A percentile compares a stretch with the other conserved stretches of the same genome.
Conservation (phyloP, 768 basidiomycete genomes). For the Lactarius sanguifluus region DNA sequence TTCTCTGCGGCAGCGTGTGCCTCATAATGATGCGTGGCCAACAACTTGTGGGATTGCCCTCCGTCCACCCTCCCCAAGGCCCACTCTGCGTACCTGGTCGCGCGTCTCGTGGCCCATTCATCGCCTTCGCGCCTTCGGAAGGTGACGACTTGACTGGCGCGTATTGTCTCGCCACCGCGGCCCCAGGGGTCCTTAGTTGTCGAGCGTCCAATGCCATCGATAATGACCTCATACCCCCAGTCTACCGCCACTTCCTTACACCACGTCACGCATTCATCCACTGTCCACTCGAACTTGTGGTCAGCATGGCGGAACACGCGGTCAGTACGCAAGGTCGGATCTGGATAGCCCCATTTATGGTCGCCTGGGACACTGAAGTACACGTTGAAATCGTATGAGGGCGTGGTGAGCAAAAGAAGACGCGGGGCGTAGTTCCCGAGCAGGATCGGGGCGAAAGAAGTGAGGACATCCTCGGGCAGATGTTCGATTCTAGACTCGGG, state of each 20-base stretch:
- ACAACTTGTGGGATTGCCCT: slow-evolving; percentile 44
- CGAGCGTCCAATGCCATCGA: slow-evolving; percentile 59
- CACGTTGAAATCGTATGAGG: slow-evolving; percentile 80
- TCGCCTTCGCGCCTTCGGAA: slow-evolving; percentile 52
- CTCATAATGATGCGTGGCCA: slow-evolving; percentile 49
- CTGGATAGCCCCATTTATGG: slow-evolving; percentile 50
- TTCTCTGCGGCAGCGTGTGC: slow-evolving; percentile 50
- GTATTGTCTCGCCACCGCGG: slow-evolving; percentile 61
- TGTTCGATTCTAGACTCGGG: slow-evolving; percentile 70
- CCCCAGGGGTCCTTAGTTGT: slow-evolving; percentile 67
- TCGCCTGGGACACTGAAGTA: slow-evolving; percentile 62
- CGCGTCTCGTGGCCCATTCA: slow-evolving; percentile 34
- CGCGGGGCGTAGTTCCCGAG: slow-evolving; percentile 78
- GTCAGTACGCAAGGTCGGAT: slow-evolving; percentile 74
- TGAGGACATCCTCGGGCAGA: slow-evolving; percentile 56
- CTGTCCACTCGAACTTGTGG: slow-evolving; percentile 90
- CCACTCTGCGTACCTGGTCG: slow-evolving; percentile 34
- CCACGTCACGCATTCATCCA: slow-evolving; percentile 67
- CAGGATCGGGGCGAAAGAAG: slow-evolving; percentile 64
- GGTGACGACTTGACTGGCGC: slow-evolving; percentile 64
- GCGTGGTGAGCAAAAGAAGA: slow-evolving; percentile 77
- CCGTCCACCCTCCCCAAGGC: slow-evolving; percentile 23
- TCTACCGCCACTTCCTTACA: slow-evolving; percentile 53
- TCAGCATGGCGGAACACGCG: slow-evolving; percentile 79
- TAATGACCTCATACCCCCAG: slow-evolving; percentile 72